Evolutionary conservation across 139 green algal species (phyloP).

Genomic region (Tetradesmus obliquus): DNA sequence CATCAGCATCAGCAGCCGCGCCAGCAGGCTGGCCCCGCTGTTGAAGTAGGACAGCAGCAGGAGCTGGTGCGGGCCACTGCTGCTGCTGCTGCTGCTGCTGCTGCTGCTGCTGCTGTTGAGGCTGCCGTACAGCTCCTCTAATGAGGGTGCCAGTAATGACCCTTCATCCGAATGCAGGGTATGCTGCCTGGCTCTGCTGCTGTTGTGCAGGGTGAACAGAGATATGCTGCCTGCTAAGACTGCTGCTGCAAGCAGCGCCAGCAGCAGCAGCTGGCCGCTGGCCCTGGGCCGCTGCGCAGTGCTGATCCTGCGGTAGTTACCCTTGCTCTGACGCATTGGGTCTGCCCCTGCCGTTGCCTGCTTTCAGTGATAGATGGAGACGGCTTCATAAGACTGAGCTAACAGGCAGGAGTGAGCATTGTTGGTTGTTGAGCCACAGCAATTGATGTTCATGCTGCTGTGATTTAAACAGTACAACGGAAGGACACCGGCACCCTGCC

Average conservation of each 20-base stretch:
- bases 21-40: conserved; percentile 7
- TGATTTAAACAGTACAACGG: no score
- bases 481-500: no score
- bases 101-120: background rate
- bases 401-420: no score
- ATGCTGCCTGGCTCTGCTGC: background rate
- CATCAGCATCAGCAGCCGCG: conserved; percentile 42
- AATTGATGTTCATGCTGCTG: no score
- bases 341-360: background rate
- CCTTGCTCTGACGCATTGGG: background rate
- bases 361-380: no score
- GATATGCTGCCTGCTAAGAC: background rate
- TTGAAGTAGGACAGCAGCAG: conserved; percentile 27
- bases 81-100: background rate
- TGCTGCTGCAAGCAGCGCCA: background rate
- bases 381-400: no score
- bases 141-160: background rate
- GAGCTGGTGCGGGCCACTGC: background rate
- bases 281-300: background rate
- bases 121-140: conserved; percentile 31
- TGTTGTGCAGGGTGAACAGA: background rate
- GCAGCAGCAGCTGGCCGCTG: background rate
- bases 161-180: background rate
- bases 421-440: no score
- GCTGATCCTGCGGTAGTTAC: background rate